These are phyloP conservation scores for Phytopythium cucurbitacearum DNA, from an alignment of 352 stramenopile species.

Conservation along the genomic window DNA sequence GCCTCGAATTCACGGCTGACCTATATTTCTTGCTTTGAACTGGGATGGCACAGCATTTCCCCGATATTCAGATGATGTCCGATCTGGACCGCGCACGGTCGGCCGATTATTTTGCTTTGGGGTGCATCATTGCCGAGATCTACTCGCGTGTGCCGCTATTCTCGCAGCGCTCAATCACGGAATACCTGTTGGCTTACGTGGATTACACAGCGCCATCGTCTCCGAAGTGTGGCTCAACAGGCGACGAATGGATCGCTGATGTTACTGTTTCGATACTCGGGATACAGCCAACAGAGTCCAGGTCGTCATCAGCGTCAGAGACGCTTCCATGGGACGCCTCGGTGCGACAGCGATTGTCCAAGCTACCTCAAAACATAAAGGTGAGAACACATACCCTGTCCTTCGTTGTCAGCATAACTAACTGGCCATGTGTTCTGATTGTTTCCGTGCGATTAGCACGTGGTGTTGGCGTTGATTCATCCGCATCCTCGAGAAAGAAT, in stretches of 20 bases:
- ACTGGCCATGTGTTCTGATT: background rate
- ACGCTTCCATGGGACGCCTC: conserved; percentile 22
- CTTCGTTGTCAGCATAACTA: background rate
- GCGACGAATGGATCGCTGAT: conserved; percentile 24
- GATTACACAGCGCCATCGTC: background rate
- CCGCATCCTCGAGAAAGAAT: conserved; percentile 37
- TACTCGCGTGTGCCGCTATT: conserved; percentile 60
- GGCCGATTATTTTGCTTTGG: conserved; percentile 57
- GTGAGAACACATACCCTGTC: conserved; percentile 5
- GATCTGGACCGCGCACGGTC: conserved; percentile 28
- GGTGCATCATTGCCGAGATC: conserved; percentile 65
- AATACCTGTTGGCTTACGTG: conserved; percentile 26
- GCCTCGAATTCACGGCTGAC: no score
- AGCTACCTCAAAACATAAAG: conserved; percentile 50
- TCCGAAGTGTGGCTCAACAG: background rate
- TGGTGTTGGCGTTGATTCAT: conserved; percentile 42
- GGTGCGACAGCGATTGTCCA: conserved; percentile 18
- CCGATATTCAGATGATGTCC: conserved; percentile 14
- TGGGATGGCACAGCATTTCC: conserved; percentile 5
- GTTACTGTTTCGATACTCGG: conserved; percentile 8
- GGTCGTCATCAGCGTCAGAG: background rate
- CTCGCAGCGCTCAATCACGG: conserved; percentile 33
- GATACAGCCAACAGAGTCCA: background rate
- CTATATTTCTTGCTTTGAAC: background rate
- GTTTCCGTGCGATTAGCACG: conserved; percentile 10